Base-by-base conservation (phyloP, 257 asterid species). In the Prunella vulgaris region DNA sequence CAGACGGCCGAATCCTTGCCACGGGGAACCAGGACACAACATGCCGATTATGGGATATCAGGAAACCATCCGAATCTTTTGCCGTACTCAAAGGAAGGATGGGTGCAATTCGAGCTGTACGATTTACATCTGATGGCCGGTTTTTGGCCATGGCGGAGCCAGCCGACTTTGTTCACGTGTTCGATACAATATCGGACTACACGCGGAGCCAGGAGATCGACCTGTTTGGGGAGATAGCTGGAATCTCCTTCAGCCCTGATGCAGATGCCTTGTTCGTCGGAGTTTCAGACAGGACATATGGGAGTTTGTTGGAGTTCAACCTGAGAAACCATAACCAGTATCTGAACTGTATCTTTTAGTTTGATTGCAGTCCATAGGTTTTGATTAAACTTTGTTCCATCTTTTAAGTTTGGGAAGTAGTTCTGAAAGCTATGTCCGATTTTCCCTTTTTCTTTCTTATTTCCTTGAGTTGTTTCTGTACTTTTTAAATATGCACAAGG, bases 101-200 rank as follows among this genome's bases (percentile, higher is more conserved):
- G 84, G 97, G 97, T 0, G 93, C 97, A 7, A 85, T 91, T 60
- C 80, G 97, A 66, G 79, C 87, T 59, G 70, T 91, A 13, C 78
- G 80, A 64, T 91, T 88, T 80, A 75, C 93, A 0, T 64, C 90
- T 0, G 95, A 91, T 49, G 97, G 97, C 15, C 89, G 84, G 1
- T 91, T 84, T 79, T 69, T 91, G 93, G 97, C 95, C 22, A 88
- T 91, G 88, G 95, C 96, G 1, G 96, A 91, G 68, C 96, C 97
- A 22, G 97, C 97, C 0, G 97, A 91, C 72, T 91, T 91, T n/a
- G 87, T 91, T 15, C 97, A 91, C 46, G 67, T 91, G 10, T 84
- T 85, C 0, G 88, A 88, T 38, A 72, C 90, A 0, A 63, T 15
- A 5, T 83, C 91, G 0, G 87, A 79, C 15, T 91, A 87, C 35